A percentile compares a stretch with the other conserved stretches of the same genome.
These are phyloP conservation scores for Cryphonectria nitschkei DNA, from an alignment of 2,329 filamentous ascomycete genomes.

Conservation along the genomic window DNA sequence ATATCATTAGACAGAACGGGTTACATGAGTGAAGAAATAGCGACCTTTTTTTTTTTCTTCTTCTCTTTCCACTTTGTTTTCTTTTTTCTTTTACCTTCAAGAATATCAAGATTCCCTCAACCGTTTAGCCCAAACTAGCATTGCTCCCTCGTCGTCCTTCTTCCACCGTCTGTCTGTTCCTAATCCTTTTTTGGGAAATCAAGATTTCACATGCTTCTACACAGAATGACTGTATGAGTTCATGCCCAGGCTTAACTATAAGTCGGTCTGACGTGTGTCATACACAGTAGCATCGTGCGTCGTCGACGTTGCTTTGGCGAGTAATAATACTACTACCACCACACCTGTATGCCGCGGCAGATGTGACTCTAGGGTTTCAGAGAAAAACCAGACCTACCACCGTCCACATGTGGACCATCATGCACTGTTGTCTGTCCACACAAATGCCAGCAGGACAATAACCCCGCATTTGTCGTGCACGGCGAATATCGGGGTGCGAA, in stretches of 20 bases:
- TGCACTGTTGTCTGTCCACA: background rate
- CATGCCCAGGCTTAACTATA: no score
- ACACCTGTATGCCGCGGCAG: background rate
- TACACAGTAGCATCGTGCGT: background rate
- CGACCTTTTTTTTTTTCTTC: background rate
- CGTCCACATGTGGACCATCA: background rate
- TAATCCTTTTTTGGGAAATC: no score
- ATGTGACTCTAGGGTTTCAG: background rate
- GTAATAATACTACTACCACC: background rate
- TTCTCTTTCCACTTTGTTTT: background rate
- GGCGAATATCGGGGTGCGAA: background rate
- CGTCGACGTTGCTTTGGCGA: background rate
- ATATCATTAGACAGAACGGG: background rate
- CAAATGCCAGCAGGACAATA: background rate
- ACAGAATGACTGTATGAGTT: no score
- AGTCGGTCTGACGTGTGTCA: background rate
- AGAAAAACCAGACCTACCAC: background rate
- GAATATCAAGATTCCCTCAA: background rate
- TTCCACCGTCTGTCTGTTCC: no score
- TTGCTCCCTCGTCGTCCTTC: no score
- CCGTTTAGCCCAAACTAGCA: no score
- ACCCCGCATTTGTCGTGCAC: background rate
- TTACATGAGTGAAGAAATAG: background rate
- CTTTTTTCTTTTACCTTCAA: background rate
- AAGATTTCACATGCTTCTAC: no score